These are phyloP conservation scores for Lactarius evosmus DNA, from an alignment of 768 basidiomycete genomes.

Conservation along the genomic window DNA sequence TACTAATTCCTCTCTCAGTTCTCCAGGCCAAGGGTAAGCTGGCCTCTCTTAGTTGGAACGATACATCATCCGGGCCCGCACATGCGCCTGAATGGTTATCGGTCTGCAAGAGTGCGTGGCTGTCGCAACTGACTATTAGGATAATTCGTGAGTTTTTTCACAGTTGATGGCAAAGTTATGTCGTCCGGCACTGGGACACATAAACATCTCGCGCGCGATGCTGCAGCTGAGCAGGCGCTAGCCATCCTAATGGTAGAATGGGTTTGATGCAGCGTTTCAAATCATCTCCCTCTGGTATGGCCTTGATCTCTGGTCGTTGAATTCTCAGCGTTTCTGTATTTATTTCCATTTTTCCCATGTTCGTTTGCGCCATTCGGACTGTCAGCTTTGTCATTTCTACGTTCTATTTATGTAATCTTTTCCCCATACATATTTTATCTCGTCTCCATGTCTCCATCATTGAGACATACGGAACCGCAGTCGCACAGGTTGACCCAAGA, in stretches of 20 bases:
- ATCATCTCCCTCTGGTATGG: background rate
- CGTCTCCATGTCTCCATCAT: background rate
- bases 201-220: slow-evolving; percentile 24
- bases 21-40: slow-evolving; percentile 36
- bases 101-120: slow-evolving; percentile 50
- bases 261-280: background rate
- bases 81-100: slow-evolving; percentile 48
- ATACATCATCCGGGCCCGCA: slow-evolving; percentile 41
- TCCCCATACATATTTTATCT: background rate
- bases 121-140: background rate
- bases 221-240: slow-evolving; percentile 18
- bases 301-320: background rate
- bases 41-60: slow-evolving; percentile 42
- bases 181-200: slow-evolving; percentile 23
- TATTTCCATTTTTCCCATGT: slow-evolving; percentile 11
- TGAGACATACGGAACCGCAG: background rate
- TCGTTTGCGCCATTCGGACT: background rate
- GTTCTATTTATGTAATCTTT: slow-evolving; percentile 15
- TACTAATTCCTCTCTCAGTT: slow-evolving; percentile 32
- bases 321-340: background rate
- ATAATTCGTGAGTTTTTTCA: background rate
- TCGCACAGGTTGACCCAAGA: background rate
- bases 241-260: slow-evolving; percentile 12
- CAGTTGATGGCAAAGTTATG: slow-evolving; percentile 24
- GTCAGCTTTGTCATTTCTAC: slow-evolving; percentile 9